Evolutionary conservation across 192 early-diverging fungal species (phyloP).

Genomic region (Lobosporangium transversale): DNA sequence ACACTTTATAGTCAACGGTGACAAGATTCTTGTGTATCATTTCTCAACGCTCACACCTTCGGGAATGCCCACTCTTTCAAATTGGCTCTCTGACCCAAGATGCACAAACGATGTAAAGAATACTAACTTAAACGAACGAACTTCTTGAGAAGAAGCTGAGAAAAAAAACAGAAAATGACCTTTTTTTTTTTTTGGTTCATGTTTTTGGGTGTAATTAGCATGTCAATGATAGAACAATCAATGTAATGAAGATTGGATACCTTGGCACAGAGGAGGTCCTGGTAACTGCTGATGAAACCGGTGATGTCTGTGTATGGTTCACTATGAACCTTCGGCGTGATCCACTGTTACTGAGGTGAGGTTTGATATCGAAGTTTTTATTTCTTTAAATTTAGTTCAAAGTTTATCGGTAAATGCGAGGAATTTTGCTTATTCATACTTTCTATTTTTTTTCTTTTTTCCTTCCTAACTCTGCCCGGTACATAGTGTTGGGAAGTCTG

Average conservation of each 20-base stretch:
- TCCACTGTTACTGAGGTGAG: conserved; percentile 57
- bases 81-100: conserved; percentile 27
- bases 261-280: conserved; percentile 64
- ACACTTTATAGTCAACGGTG: conserved; percentile 32
- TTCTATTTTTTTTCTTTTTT: too few relatives aligned
- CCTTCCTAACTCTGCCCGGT: too few relatives aligned
- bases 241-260: conserved; percentile 65
- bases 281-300: conserved; percentile 61
- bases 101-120: conserved; percentile 17
- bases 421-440: too few relatives aligned
- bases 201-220: conserved; percentile 1
- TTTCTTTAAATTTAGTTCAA: too few relatives aligned
- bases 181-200: neutral
- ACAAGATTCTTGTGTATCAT: conserved; percentile 41
- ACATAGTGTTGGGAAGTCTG: conserved; percentile 55
- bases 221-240: conserved; percentile 52
- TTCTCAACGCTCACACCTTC: conserved; percentile 36
- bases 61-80: conserved; percentile 9
- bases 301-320: conserved; percentile 65
- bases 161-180: too few relatives aligned
- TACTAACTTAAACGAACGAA: too few relatives aligned
- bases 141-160: too few relatives aligned
- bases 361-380: neutral
- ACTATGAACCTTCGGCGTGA: conserved; percentile 51
- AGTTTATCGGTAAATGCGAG: too few relatives aligned